Percentiles rank a stretch among this genome's conserved stretches.
Conservation (phyloP, 768 basidiomycete genomes). For the Lentinula lateritia region DNA sequence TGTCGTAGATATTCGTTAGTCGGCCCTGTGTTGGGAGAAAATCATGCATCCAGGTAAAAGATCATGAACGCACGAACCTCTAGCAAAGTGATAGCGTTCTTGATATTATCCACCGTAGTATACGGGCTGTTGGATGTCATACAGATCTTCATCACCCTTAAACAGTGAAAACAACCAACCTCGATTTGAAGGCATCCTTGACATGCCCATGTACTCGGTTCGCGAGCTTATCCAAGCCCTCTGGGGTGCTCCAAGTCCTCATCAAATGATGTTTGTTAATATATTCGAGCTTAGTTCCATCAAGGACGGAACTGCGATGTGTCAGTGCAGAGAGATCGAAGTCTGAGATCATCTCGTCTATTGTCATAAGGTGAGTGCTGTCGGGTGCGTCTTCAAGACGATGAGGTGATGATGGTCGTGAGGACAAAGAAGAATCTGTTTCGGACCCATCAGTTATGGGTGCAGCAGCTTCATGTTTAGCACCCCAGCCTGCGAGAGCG, state of each 20-base stretch:
- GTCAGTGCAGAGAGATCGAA: conserved; percentile 78
- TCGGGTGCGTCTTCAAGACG: conserved; percentile 45
- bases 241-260: conserved; percentile 41
- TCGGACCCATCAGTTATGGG: conserved; percentile 17
- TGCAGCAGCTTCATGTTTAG: conserved; percentile 30
- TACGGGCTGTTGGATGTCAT: conserved; percentile 29
- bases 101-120: conserved; percentile 53
- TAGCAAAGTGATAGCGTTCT: conserved; percentile 54
- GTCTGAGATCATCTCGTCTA: conserved; percentile 51
- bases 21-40: conserved; percentile 46
- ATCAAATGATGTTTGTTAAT: conserved; percentile 86
- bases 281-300: conserved; percentile 74
- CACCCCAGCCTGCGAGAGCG: conserved; percentile 91
- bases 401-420: conserved; percentile 9
- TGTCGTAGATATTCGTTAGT: conserved; percentile 62
- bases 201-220: conserved; percentile 46
- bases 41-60: not conserved
- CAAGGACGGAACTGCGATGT: conserved; percentile 78
- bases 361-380: conserved; percentile 56
- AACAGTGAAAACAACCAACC: conserved; percentile 30
- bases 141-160: not conserved
- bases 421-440: conserved; percentile 17
- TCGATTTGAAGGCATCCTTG: conserved; percentile 53
- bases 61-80: conserved; percentile 33
- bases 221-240: conserved; percentile 50